Percentiles rank a stretch among this genome's conserved stretches.
phyloP scores from a whole-genome alignment of 495 filamentous ascomycete species.

The Clohesyomyces aquaticus region DNA sequence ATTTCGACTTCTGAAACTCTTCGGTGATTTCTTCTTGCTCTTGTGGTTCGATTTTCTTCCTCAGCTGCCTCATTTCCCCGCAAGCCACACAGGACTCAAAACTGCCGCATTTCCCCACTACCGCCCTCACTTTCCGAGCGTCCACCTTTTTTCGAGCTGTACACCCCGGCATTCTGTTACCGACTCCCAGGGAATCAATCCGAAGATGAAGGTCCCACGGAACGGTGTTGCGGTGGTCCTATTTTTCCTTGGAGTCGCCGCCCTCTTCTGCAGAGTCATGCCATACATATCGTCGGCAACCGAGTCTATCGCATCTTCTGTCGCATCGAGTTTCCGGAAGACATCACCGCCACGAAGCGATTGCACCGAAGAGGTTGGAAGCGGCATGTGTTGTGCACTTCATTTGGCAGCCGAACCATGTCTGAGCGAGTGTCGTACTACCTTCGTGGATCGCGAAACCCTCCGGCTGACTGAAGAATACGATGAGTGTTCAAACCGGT shows the following conservation, averaged over 20 bases:
- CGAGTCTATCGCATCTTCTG: constrained; percentile 4
- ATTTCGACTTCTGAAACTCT: not conserved
- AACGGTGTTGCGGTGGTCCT: not conserved
- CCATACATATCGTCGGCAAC: constrained; percentile 6
- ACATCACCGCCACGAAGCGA: constrained; percentile 2
- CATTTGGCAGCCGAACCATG: constrained; percentile 21
- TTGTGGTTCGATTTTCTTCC: not conserved
- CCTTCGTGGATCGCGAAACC: constrained; percentile 16
- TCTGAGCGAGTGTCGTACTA: constrained; percentile 16
- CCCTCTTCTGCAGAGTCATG: constrained; percentile 7
- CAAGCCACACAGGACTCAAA: not conserved
- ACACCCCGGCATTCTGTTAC: not conserved
- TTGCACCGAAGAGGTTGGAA: constrained; percentile 23
- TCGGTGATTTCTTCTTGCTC: not conserved
- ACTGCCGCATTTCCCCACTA: not conserved
- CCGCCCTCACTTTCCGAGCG: not conserved
- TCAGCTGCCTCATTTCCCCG: not conserved
- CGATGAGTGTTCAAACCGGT: constrained; percentile 11
- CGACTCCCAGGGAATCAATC: not conserved
- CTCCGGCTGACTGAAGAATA: constrained; percentile 19
- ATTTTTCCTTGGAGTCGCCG: constrained; percentile 1
- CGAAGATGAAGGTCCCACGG: constrained; percentile 4
- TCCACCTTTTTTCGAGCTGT: not conserved
- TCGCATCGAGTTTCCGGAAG: constrained; percentile 2
- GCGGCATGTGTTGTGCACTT: constrained; percentile 18